A percentile compares a stretch with the other conserved stretches of the same genome.
These are phyloP conservation scores for Fusarium sp. DNA, from an alignment of 2,329 filamentous ascomycete species.

Conservation along the genomic window DNA sequence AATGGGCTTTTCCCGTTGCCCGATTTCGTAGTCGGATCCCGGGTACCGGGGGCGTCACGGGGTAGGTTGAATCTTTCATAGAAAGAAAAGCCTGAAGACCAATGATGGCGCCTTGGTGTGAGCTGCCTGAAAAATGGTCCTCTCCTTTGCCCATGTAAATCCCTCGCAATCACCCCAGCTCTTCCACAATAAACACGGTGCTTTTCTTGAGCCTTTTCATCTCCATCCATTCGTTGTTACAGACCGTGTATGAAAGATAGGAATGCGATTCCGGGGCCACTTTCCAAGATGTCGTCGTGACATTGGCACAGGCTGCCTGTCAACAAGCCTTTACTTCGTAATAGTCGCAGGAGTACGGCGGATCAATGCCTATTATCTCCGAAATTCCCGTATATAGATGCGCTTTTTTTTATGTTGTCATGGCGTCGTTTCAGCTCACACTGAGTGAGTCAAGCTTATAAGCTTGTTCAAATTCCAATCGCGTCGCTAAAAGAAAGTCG, in stretches of 20 bases:
- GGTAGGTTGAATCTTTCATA: conserved; percentile 23
- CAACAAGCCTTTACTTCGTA: conserved; percentile 5
- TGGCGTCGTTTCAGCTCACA: conserved; percentile 35
- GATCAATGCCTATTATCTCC: conserved; percentile 18
- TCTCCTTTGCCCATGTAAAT: conserved; percentile 13
- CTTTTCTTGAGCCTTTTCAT: conserved; percentile 41
- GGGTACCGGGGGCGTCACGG: conserved; percentile 28
- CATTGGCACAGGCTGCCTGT: neutral
- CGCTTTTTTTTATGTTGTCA: conserved; percentile 26
- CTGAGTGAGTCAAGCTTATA: conserved; percentile 27
- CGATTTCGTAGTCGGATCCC: conserved; percentile 17
- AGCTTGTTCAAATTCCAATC: conserved; percentile 32
- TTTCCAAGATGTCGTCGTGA: conserved; percentile 28
- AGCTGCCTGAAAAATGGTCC: conserved; percentile 6
- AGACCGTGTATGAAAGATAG: conserved; percentile 27
- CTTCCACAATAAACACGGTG: conserved; percentile 21
- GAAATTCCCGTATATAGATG: conserved; percentile 31
- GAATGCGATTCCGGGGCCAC: conserved; percentile 21
- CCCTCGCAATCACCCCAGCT: conserved; percentile 15
- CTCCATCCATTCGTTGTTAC: conserved; percentile 18
- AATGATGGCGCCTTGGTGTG: conserved; percentile 17
- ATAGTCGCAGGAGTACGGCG: conserved; percentile 11
- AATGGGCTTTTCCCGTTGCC: conserved; percentile 25
- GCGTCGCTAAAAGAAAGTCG: conserved; percentile 24
- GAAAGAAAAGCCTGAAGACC: conserved; percentile 15